Percentiles rank a stretch among this genome's conserved stretches.
phyloP scores from a whole-genome alignment of 768 basidiomycete species.

The Amanita inopinata region DNA sequence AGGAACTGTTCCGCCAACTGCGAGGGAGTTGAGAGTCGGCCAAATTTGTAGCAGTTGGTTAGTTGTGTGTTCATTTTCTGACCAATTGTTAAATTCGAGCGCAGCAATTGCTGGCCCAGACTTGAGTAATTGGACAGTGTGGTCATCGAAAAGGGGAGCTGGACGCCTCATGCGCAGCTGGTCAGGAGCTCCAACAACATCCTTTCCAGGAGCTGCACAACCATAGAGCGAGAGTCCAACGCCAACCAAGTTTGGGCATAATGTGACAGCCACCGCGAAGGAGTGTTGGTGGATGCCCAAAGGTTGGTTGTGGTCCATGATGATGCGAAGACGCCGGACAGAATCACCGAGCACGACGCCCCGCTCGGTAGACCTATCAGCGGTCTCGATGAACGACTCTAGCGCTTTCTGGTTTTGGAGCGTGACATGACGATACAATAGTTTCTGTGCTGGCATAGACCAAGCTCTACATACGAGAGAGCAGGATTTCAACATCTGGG shows the following conservation, averaged over 20 bases:
- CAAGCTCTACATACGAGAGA: constrained; percentile 60
- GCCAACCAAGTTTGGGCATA: constrained; percentile 50
- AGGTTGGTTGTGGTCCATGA: constrained; percentile 64
- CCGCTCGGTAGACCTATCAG: constrained; percentile 34
- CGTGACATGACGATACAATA: constrained; percentile 49
- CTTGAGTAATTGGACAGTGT: constrained; percentile 40
- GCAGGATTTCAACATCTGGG: constrained; percentile 38
- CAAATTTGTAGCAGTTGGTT: constrained; percentile 56
- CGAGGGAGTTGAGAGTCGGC: constrained; percentile 46
- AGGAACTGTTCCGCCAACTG: constrained; percentile 50
- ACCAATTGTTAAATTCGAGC: constrained; percentile 65
- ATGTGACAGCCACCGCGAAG: constrained; percentile 47
- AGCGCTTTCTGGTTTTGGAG: constrained; percentile 46
- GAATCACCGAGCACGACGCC: constrained; percentile 43
- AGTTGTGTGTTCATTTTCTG: constrained; percentile 46
- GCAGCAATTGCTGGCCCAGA: constrained; percentile 43
- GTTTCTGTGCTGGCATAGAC: constrained; percentile 53
- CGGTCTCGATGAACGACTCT: constrained; percentile 42
- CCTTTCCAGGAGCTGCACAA: constrained; percentile 37
- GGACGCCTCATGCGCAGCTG: constrained; percentile 36
- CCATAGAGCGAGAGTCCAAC: constrained; percentile 54
- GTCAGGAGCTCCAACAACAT: constrained; percentile 39
- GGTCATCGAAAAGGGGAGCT: constrained; percentile 45
- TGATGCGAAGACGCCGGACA: constrained; percentile 42
- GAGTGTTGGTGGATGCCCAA: constrained; percentile 41